These are phyloP conservation scores for Cladosporium cucumerinum DNA, from an alignment of 2,329 filamentous ascomycete genomes.

Conservation along the genomic window DNA sequence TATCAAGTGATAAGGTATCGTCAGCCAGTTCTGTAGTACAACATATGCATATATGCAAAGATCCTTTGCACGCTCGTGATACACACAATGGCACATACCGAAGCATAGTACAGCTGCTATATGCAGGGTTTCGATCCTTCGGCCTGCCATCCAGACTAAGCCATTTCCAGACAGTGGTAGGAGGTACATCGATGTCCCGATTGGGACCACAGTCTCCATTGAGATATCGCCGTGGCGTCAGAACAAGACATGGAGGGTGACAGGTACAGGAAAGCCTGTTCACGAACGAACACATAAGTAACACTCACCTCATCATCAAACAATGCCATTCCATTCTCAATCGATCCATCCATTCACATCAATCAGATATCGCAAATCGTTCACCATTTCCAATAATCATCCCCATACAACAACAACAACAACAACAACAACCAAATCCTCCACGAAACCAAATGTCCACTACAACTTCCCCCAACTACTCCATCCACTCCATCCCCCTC, in stretches of 20 bases:
- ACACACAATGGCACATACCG: not conserved
- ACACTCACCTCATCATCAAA: not conserved
- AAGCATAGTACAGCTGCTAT: not conserved
- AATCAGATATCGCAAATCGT: not conserved
- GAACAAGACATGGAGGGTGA: too few relatives aligned
- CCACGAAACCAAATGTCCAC: not conserved
- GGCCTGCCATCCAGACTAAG: not conserved
- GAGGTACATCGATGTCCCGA: not conserved
- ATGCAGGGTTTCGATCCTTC: not conserved
- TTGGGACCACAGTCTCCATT: not conserved
- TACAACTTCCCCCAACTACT: constrained; percentile 22
- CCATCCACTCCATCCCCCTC: constrained; percentile 24
- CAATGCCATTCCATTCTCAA: not conserved
- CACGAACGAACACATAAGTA: not conserved
- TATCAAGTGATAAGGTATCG: not conserved
- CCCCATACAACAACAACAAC: too few relatives aligned
- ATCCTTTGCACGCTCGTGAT: not conserved
- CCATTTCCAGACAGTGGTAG: not conserved
- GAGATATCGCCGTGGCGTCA: not conserved
- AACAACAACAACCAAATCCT: too few relatives aligned
- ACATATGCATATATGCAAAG: not conserved
- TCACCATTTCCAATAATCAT: not conserved
- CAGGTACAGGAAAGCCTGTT: too few relatives aligned
- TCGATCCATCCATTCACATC: not conserved
- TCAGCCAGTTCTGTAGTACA: not conserved